A percentile compares a stretch with the other conserved stretches of the same genome.
phyloP scores from a whole-genome alignment of 495 filamentous ascomycete genomes.

The Neurospora cerealis region DNA sequence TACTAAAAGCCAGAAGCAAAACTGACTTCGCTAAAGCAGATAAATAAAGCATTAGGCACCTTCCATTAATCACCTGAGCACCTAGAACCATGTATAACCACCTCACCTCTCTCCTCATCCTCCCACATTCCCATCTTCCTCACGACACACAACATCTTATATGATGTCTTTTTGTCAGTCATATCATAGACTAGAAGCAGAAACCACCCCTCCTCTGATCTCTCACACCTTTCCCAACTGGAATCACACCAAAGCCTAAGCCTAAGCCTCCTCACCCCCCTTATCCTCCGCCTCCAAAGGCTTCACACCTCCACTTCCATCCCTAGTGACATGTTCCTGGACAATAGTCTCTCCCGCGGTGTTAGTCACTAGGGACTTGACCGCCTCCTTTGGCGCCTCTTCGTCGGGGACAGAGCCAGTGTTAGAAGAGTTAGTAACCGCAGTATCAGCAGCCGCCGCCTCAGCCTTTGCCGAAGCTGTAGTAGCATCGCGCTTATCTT shows the following conservation, averaged over 20 bases:
- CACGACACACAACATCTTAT: not conserved
- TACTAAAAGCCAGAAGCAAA: not conserved
- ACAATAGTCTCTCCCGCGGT: conserved; percentile 45
- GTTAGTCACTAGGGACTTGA: conserved; percentile 40
- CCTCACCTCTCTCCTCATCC: not conserved
- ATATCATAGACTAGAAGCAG: too few species aligned
- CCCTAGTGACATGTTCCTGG: conserved; percentile 28
- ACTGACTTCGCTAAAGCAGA: not conserved
- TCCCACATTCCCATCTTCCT: too few species aligned
- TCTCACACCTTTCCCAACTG: not conserved
- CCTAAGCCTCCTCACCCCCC: conserved; percentile 19
- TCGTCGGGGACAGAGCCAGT: not conserved
- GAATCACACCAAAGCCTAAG: not conserved
- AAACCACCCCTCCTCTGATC: too few species aligned
- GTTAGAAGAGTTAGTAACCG: not conserved
- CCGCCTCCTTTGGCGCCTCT: conserved; percentile 3
- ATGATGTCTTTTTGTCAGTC: too few species aligned
- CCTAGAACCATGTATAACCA: not conserved
- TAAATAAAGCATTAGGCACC: not conserved
- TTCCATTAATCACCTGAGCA: not conserved
- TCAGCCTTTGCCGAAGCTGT: not conserved
- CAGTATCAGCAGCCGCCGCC: not conserved
- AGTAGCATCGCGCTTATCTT: not conserved
- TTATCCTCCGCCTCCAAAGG: conserved; percentile 25
- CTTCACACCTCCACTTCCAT: conserved; percentile 4